These are phyloP conservation scores for Anastatica hierochuntica DNA, from an alignment of 345 rosid genomes.

Conservation along the genomic window DNA sequence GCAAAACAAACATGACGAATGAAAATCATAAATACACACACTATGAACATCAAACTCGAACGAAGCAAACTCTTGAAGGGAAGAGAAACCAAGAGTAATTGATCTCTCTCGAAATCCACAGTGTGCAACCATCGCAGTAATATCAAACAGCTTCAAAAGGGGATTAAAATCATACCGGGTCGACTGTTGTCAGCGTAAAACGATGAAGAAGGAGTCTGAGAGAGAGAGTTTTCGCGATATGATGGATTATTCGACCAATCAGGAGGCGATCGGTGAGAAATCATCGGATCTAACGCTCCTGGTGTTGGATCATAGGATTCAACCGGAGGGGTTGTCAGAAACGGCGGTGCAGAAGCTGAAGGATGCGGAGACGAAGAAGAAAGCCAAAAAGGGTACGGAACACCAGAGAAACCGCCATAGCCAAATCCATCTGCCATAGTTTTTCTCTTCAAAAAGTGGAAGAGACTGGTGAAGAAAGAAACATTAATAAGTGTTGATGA, in stretches of 20 bases:
- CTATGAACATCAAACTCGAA: too few species aligned
- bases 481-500: neutral
- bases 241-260: constrained; percentile 9
- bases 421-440: constrained; percentile 19
- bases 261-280: constrained; percentile 10
- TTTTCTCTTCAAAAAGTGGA: neutral
- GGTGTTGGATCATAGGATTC: constrained; percentile 15
- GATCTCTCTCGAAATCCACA: too few species aligned
- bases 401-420: constrained; percentile 12
- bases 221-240: neutral
- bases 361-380: constrained; percentile 1
- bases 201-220: constrained; percentile 12
- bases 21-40: too few species aligned
- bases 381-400: constrained; percentile 10
- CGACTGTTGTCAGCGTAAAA: constrained; percentile 6
- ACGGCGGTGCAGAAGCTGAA: constrained; percentile 18
- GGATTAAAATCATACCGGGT: constrained; percentile 10
- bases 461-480: constrained; percentile 5
- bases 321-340: neutral
- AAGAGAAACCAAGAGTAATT: too few species aligned
- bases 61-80: too few species aligned
- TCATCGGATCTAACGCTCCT: constrained; percentile 16
- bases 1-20: neutral
- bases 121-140: too few species aligned
- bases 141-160: neutral